phyloP scores from a whole-genome alignment of 257 asterid genomes.

The Catharanthus roseus region DNA sequence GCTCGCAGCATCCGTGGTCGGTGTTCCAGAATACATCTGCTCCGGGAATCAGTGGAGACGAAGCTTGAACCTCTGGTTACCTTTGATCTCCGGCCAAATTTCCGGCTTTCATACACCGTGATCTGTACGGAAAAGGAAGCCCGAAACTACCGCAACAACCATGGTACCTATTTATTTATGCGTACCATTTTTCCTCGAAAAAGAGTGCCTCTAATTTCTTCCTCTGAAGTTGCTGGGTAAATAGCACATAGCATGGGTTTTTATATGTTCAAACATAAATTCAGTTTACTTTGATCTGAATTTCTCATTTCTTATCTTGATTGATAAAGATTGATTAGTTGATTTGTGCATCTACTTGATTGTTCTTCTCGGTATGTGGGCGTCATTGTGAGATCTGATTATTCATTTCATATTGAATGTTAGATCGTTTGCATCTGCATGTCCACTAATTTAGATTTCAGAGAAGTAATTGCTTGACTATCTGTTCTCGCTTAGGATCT shows the following conservation, averaged over 20 bases:
- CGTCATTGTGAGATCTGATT: not conserved
- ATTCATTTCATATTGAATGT: not conserved
- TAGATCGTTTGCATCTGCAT: not conserved
- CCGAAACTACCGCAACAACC: not conserved
- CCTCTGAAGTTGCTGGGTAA: too few species aligned
- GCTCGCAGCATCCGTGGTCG: too few species aligned
- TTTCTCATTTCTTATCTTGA: not conserved
- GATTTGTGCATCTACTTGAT: not conserved
- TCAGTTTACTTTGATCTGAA: too few species aligned
- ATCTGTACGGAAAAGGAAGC: not conserved
- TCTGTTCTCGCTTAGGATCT: not conserved
- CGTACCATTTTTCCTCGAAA: not conserved
- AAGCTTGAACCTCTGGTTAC: not conserved
- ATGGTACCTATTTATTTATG: not conserved
- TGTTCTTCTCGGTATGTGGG: not conserved
- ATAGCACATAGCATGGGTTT: not conserved
- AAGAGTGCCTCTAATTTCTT: not conserved
- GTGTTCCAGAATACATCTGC: not conserved
- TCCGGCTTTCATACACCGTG: slow-evolving; percentile 1
- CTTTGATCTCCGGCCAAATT: not conserved
- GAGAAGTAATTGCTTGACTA: not conserved
- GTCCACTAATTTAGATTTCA: not conserved
- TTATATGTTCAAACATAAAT: not conserved
- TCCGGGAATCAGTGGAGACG: not conserved
- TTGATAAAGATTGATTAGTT: not conserved